Conservation (phyloP, 1,284 basidiomycete species). For the Sanghuangporus baumii region DNA sequence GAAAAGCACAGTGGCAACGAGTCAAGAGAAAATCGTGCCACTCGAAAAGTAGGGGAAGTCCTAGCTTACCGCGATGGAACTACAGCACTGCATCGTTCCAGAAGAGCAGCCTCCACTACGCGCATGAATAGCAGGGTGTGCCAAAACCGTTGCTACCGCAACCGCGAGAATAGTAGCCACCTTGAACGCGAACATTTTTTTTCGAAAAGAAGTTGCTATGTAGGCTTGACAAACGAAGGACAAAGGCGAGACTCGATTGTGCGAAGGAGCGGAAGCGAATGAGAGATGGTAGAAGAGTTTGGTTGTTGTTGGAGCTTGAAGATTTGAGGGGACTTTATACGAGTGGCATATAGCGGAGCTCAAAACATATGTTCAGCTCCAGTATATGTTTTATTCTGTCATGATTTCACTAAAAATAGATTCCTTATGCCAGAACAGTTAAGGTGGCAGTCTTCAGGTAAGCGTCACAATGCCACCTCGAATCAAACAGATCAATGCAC, state of each 20-base stretch:
- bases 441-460: no score
- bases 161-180: constrained; percentile 14
- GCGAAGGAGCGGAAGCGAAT: not conserved
- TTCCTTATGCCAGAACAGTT: no score
- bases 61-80: constrained; percentile 5
- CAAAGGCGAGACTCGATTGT: not conserved
- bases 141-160: not conserved
- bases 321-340: not conserved
- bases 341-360: not conserved
- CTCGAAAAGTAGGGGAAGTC: no score
- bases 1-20: no score
- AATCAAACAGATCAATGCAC: not conserved
- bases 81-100: constrained; percentile 8
- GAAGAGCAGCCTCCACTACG: constrained; percentile 1
- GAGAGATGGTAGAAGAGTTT: not conserved
- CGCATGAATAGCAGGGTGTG: not conserved
- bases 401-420: no score
- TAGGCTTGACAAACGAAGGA: not conserved
- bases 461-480: not conserved
- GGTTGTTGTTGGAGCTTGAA: not conserved
- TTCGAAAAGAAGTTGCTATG: not conserved
- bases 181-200: constrained; percentile 10
- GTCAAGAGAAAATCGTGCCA: no score
- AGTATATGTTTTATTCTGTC: no score
- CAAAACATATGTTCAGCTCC: not conserved